Conservation (phyloP, 2,329 filamentous ascomycete genomes). For the Fusarium palustre region DNA sequence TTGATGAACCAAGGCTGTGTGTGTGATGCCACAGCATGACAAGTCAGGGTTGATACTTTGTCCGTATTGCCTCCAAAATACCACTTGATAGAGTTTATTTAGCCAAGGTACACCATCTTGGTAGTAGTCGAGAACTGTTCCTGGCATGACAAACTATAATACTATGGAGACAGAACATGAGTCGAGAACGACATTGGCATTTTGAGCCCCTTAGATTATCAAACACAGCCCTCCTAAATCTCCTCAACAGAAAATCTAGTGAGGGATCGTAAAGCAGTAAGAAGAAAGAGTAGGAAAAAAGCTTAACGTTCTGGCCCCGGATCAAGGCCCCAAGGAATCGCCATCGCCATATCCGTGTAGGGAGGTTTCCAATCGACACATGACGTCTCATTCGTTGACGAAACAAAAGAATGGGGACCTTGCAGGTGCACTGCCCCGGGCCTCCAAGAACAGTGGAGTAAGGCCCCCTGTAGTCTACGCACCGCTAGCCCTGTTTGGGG, state of each 20-base stretch:
- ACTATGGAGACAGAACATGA: constrained; percentile 17
- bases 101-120: neutral
- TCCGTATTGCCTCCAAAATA: neutral
- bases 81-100: constrained; percentile 1
- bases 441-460: constrained; percentile 14
- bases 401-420: constrained; percentile 17
- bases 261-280: constrained; percentile 3
- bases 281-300: constrained; percentile 21
- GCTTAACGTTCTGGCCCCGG: constrained; percentile 37
- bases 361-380: constrained; percentile 4
- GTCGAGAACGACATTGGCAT: constrained; percentile 19
- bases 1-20: constrained; percentile 5
- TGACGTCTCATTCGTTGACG: neutral
- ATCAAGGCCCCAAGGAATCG: constrained; percentile 26
- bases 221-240: constrained; percentile 27
- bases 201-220: neutral
- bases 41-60: neutral
- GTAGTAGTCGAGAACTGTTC: neutral
- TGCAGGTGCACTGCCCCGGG: constrained; percentile 34
- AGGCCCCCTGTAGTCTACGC: neutral
- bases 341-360: constrained; percentile 38
- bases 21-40: neutral
- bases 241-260: constrained; percentile 32
- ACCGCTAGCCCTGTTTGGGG: constrained; percentile 4
- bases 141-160: constrained; percentile 1